These are phyloP conservation scores for Amylostereum chailletii DNA, from an alignment of 1,284 basidiomycete species.

Conservation along the genomic window DNA sequence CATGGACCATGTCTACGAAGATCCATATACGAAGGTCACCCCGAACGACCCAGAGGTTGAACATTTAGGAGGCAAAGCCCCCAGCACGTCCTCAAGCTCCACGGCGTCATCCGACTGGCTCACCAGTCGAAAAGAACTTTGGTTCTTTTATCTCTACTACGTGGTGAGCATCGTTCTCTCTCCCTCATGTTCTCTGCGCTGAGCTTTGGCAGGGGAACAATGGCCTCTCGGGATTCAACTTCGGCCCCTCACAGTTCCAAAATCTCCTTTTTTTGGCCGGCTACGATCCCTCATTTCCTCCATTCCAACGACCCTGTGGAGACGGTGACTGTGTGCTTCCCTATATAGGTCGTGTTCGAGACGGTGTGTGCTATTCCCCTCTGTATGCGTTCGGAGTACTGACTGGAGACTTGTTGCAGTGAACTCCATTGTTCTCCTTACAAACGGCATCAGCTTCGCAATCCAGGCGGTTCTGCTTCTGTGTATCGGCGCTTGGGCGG, in stretches of 20 bases:
- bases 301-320: conserved; percentile 44
- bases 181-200: not conserved
- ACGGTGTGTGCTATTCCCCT: conserved; percentile 33
- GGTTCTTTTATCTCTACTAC: conserved; percentile 68
- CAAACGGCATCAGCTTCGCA: conserved; percentile 69
- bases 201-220: conserved; percentile 48
- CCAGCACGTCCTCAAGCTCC: not conserved
- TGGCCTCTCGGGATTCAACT: conserved; percentile 67
- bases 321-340: conserved; percentile 50
- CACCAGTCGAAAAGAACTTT: conserved; percentile 51
- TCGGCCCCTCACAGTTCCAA: conserved; percentile 70
- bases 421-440: conserved; percentile 70
- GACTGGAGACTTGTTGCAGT: conserved; percentile 29
- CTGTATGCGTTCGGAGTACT: not conserved
- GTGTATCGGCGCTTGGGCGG: conserved; percentile 66
- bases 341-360: conserved; percentile 53
- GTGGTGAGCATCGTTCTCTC: conserved; percentile 26
- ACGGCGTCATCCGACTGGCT: not conserved
- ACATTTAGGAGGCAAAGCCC: too few species aligned
- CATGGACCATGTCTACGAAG: too few species aligned
- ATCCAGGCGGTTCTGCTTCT: conserved; percentile 61
- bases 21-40: too few species aligned
- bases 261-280: conserved; percentile 66
- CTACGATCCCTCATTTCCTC: conserved; percentile 52
- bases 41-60: too few species aligned